phyloP scores from a whole-genome alignment of 768 basidiomycete species.

The Phanerochaete sordida region DNA sequence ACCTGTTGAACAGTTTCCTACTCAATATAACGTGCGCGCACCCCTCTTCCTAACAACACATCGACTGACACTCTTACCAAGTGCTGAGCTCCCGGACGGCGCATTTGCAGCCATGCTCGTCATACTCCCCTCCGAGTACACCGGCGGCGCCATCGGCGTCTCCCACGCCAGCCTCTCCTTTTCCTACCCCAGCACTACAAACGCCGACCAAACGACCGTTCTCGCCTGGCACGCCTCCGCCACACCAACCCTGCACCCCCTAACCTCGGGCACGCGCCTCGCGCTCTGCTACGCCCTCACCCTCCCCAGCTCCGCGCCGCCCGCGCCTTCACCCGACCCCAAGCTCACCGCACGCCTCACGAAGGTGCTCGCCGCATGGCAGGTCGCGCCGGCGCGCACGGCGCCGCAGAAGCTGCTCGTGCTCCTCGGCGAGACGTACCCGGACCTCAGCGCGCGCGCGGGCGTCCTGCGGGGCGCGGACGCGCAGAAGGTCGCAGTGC shows the following conservation, averaged over 20 bases:
- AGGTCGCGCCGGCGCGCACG: slow-evolving; percentile 17
- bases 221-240: slow-evolving; percentile 55
- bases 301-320: slow-evolving; percentile 26
- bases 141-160: slow-evolving; percentile 43
- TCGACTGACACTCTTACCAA: slow-evolving; percentile 12
- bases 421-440: slow-evolving; percentile 34
- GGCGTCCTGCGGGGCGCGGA: slow-evolving; percentile 38
- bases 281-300: slow-evolving; percentile 50
- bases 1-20: slow-evolving; percentile 29
- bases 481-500: slow-evolving; percentile 28
- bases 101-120: slow-evolving; percentile 53
- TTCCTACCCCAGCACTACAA: slow-evolving; percentile 33
- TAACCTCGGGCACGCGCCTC: slow-evolving; percentile 46
- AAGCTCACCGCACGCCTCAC: slow-evolving; percentile 17
- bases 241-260: slow-evolving; percentile 43
- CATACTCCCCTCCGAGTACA: slow-evolving; percentile 40
- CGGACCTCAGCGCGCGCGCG: slow-evolving; percentile 20
- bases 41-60: not conserved
- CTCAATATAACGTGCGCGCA: slow-evolving; percentile 43
- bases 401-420: slow-evolving; percentile 25
- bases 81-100: slow-evolving; percentile 42
- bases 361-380: slow-evolving; percentile 37
- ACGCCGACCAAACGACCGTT: slow-evolving; percentile 31
- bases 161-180: slow-evolving; percentile 33
- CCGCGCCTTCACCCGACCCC: slow-evolving; percentile 27